Base-by-base conservation (phyloP, 192 early-diverging fungal genomes). In the Entrophospora sp. region DNA sequence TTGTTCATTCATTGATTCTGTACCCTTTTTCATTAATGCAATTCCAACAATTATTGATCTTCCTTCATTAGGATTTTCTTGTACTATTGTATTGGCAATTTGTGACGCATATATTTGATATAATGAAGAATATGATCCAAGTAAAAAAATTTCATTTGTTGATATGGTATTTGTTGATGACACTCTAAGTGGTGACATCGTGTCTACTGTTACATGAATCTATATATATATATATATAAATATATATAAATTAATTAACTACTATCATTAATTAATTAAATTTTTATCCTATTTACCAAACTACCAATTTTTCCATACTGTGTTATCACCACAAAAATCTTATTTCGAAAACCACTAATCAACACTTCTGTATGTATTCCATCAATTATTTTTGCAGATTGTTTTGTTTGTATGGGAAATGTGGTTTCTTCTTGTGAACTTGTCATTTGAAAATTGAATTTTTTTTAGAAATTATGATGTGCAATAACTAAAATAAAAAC, bases 241-340 rank as follows among this genome's bases (percentile, higher is more conserved):
- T n/a, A n/a, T n/a, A n/a, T n/a, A n/a, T n/a, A n/a, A n/a, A n/a
- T n/a, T n/a, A n/a, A n/a, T n/a, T n/a, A n/a, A n/a, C n/a, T n/a
- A 64, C 49, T 61, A 38, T 28, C n/a, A 30, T 28, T 57, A 25
- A n/a, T n/a, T 16, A 51, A 56, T 32, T 13, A 18, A 14, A 37
- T 20, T 1, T 22, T 20, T 13, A 36, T 42, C 12, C 16, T 8
- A 52, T 55, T 60, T 73, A 83, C 81, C 75, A 83, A 24, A 61
- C 75, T 80, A 10, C 81, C 81, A 24, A 79, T 73, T 56, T 70
- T 75, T 14, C 78, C 78, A 69, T 77, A 80, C 34, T 83, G 81
- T 4, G 72, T 75, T 34, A 80, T 66, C 18, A 81, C 36, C 36
- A 81, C 66, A 48, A 81, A 68, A 28, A 81, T 83, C 68, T 73